A percentile compares a stretch with the other conserved stretches of the same genome.
Conservation (phyloP, 202 grass and related monocot genomes). For the Elaeis oleifera region DNA sequence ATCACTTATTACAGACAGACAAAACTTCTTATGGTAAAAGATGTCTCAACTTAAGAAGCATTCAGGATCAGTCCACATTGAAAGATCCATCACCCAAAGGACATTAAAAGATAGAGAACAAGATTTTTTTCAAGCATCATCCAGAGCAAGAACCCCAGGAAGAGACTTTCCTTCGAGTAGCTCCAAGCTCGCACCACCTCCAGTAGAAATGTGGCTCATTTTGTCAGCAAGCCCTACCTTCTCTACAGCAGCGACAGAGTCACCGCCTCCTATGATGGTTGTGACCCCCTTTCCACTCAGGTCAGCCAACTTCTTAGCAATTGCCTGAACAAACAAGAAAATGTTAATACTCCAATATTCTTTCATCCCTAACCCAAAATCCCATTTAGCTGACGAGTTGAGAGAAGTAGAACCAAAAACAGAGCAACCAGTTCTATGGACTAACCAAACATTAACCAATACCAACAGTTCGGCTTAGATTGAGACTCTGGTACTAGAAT, state of each 20-base stretch:
- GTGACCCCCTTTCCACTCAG: constrained; percentile 63
- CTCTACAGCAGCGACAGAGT: constrained; percentile 88
- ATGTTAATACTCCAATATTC: neutral
- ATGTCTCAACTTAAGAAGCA: too few species aligned
- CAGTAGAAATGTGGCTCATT: constrained; percentile 90
- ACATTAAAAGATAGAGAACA: too few species aligned
- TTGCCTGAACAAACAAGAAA: constrained; percentile 34
- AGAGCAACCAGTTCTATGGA: too few species aligned
- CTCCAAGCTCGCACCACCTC: constrained; percentile 84
- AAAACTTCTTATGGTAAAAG: too few species aligned
- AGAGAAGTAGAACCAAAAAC: neutral
- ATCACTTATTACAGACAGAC: too few species aligned
- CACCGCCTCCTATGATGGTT: constrained; percentile 85
- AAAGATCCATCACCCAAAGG: too few species aligned
- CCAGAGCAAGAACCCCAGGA: constrained; percentile 75
- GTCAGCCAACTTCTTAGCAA: constrained; percentile 87
- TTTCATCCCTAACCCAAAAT: neutral
- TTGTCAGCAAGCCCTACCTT: constrained; percentile 76
- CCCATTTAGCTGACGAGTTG: neutral
- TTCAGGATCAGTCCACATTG: too few species aligned
- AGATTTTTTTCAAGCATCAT: constrained; percentile 46
- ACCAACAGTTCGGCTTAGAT: too few species aligned
- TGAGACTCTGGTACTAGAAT: too few species aligned
- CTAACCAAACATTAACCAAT: too few species aligned
- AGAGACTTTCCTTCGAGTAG: constrained; percentile 84